A percentile compares a stretch with the other conserved stretches of the same genome.
These are phyloP conservation scores for Malassezia equina DNA, from an alignment of 1,284 basidiomycete species.

Conservation along the genomic window DNA sequence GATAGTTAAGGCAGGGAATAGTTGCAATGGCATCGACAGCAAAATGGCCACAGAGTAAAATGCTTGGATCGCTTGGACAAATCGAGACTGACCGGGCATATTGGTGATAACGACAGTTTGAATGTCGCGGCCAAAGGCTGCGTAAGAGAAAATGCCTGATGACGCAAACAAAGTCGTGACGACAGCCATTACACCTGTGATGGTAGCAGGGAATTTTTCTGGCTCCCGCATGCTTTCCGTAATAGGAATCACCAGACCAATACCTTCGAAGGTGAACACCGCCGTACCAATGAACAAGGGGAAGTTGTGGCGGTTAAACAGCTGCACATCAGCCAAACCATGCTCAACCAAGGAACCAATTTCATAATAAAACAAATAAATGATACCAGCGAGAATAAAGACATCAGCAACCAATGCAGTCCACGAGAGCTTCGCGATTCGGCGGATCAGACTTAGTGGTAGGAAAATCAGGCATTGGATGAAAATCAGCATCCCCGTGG, in stretches of 20 bases:
- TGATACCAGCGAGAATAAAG: conserved; percentile 76
- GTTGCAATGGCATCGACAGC: conserved; percentile 73
- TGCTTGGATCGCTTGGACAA: conserved; percentile 71
- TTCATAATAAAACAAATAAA: conserved; percentile 48
- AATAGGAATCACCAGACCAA: conserved; percentile 92
- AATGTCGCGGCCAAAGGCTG: conserved; percentile 75
- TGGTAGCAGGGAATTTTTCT: conserved; percentile 73
- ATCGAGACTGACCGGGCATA: conserved; percentile 69
- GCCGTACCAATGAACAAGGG: conserved; percentile 90
- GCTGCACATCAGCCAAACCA: conserved; percentile 58
- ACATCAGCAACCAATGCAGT: conserved; percentile 87
- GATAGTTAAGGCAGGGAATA: conserved; percentile 94
- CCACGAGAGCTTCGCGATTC: conserved; percentile 64
- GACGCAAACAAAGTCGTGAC: conserved; percentile 71
- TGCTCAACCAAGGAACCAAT: conserved; percentile 28
- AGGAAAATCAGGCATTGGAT: conserved; percentile 71
- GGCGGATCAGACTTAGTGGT: conserved; percentile 39
- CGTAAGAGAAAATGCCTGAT: conserved; percentile 76
- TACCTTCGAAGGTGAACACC: conserved; percentile 96
- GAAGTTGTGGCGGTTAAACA: conserved; percentile 83
- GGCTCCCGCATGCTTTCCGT: conserved; percentile 88
- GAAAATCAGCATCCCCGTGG: conserved; percentile 70
- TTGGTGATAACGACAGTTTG: conserved; percentile 94
- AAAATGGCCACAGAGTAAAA: conserved; percentile 64
- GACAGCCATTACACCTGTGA: conserved; percentile 82